A percentile compares a stretch with the other conserved stretches of the same genome.
These are phyloP conservation scores for Dactylorhiza incarnata DNA, from an alignment of 106 monocot genomes.

Conservation along the genomic window DNA sequence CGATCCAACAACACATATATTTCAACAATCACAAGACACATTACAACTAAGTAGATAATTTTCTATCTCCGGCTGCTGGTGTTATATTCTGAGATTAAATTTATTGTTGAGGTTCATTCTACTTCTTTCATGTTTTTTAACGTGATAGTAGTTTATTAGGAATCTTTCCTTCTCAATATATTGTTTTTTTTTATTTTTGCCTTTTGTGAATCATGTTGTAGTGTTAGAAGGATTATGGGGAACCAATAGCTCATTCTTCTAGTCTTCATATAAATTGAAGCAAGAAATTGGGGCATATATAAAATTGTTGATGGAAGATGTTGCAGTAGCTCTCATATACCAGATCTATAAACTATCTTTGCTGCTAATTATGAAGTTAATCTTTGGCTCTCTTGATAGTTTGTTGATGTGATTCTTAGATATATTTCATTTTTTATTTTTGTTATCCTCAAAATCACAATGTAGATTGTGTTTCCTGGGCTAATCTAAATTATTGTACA, in stretches of 20 bases:
- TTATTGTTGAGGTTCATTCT: constrained; percentile 2
- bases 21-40: not conserved
- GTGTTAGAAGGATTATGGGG: not conserved
- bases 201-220: not conserved
- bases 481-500: not conserved
- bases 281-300: not conserved
- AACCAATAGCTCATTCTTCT: not conserved
- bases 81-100: not conserved
- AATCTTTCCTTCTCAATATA: not conserved
- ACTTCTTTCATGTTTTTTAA: not conserved
- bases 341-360: not conserved
- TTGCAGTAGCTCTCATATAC: not conserved
- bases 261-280: not conserved
- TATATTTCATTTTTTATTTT: not conserved
- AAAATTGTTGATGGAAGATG: not conserved
- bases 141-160: not conserved
- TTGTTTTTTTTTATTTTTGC: not conserved
- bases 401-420: not conserved
- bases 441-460: not conserved
- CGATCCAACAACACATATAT: not conserved
- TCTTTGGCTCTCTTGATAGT: not conserved
- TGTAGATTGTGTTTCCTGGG: not conserved
- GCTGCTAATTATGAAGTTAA: not conserved
- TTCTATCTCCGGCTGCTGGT: not conserved
- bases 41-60: not conserved